These are phyloP conservation scores for Aegilops tauschii DNA, from an alignment of 176 grass and related monocot species.

Conservation along the genomic window DNA sequence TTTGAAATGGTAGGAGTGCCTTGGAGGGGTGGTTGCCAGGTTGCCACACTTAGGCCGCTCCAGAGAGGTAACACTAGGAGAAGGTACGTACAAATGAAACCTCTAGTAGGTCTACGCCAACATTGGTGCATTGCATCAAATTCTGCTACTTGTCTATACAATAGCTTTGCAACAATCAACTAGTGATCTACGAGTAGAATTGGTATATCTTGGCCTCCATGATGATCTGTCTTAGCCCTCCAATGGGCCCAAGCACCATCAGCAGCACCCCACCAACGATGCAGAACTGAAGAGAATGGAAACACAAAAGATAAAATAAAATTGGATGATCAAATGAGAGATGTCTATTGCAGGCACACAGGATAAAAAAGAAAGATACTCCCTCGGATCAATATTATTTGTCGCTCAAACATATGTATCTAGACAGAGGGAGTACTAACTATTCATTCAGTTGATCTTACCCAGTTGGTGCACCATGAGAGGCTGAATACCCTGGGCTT, in stretches of 20 bases:
- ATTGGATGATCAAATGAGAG: no score
- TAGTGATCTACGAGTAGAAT: background rate
- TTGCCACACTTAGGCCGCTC: no score
- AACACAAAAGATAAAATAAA: no score
- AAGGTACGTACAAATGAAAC: no score
- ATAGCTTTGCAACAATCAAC: background rate
- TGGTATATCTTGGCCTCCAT: background rate
- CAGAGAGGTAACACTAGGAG: no score
- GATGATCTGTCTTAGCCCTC: background rate
- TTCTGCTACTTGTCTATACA: background rate
- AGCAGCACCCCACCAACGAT: background rate
- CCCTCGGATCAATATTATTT: no score
- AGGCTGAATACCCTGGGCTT: constrained; percentile 60
- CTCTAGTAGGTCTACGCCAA: background rate
- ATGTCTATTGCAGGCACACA: no score
- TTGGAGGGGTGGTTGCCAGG: no score
- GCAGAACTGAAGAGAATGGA: background rate
- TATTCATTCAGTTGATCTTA: constrained; percentile 11
- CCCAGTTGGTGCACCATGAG: constrained; percentile 86
- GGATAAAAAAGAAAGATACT: no score
- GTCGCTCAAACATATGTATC: no score
- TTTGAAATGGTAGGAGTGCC: no score
- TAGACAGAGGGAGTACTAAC: no score
- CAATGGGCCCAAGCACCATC: background rate
- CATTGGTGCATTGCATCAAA: background rate